A percentile compares a stretch with the other conserved stretches of the same genome.
Conservation (phyloP, 2,329 filamentous ascomycete genomes). For the Diplodia seriata region DNA sequence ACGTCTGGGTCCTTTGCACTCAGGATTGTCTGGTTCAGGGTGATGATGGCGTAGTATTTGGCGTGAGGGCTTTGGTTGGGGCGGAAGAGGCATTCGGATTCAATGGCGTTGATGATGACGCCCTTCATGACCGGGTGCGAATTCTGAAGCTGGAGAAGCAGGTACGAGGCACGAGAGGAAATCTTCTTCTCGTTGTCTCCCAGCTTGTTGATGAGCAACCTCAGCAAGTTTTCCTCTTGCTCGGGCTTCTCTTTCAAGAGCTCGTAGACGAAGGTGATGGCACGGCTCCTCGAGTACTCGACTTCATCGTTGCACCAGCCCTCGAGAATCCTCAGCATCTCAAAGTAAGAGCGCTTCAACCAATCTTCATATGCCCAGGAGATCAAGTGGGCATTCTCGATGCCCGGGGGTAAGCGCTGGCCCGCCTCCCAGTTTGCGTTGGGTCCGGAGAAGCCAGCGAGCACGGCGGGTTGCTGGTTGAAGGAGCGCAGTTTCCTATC, state of each 20-base stretch:
- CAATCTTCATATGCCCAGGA: conserved; percentile 94
- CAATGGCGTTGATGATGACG: conserved; percentile 82
- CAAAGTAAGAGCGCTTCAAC: conserved; percentile 93
- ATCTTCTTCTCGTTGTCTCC: conserved; percentile 96
- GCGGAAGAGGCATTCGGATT: conserved; percentile 85
- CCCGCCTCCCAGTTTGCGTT: conserved; percentile 69
- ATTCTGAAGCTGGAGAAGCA: conserved; percentile 88
- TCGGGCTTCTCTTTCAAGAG: conserved; percentile 95
- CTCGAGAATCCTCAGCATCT: conserved; percentile 88
- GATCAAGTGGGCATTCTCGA: conserved; percentile 80
- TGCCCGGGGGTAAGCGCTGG: conserved; percentile 73
- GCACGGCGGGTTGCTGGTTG: conserved; percentile 76
- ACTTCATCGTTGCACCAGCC: conserved; percentile 95
- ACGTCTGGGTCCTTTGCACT: conserved; percentile 82
- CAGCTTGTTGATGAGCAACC: conserved; percentile 93
- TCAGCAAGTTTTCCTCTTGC: conserved; percentile 91
- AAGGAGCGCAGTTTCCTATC: conserved; percentile 84
- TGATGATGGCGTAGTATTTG: conserved; percentile 96
- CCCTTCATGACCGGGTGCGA: conserved; percentile 93
- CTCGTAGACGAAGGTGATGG: conserved; percentile 90
- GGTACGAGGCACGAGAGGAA: conserved; percentile 88
- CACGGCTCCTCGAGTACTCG: conserved; percentile 85
- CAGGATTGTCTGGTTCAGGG: conserved; percentile 93
- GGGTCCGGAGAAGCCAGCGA: conserved; percentile 71
- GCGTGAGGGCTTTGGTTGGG: conserved; percentile 87